Base-by-base conservation (phyloP, 2,329 filamentous ascomycete genomes). In the Ophiostoma piceae region DNA sequence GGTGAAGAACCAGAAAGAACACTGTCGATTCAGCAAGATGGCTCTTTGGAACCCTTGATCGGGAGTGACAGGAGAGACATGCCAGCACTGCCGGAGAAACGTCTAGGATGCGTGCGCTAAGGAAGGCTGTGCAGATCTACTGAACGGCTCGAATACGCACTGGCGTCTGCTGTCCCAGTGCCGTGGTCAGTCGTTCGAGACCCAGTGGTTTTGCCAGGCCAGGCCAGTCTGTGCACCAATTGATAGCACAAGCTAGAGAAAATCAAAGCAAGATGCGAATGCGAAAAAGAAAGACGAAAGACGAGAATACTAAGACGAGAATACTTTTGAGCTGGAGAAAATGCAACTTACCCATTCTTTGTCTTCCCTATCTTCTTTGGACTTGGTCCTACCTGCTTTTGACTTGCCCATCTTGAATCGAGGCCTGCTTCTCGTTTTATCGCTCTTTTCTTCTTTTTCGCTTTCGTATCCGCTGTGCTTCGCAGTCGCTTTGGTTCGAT, bases 311-410 rank as follows among this genome's bases (percentile, higher is more conserved):
- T 35, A 29, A 29, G 26, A 29, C 26, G 26, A 29, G 26, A 29
- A 39, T 39, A 9, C 11, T 14, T 41, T 9, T 16, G 26, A 35
- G 22, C 5, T 14, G 35, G 16, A 47, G 3, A 6, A 66, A 11
- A 9, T 41, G 39, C 39, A 14, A 70, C 73, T 71, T 16, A 74
- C 73, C 73, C 73, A 71, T 35, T 73, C 70, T 66, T 74, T 74
- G 66, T 73, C 70, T 54, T 69, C 60, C 60, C 54, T 67, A 11
- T 69, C 66, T 16, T 68, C 62, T 66, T 69, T 67, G 65, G 37
- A n/a, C 26, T 64, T 70, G 41, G 67, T n/a, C 67, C 37, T 68
- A 5, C 37, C 67, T 37, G 39, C 8, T 9, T 16, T 64, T 6
- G 19, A 65, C 62, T 39, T 39, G 62, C 35, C 62, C 62, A 65